Evolutionary conservation across 306 rosid genomes (phyloP).

Genomic region (Sindora glabra): DNA sequence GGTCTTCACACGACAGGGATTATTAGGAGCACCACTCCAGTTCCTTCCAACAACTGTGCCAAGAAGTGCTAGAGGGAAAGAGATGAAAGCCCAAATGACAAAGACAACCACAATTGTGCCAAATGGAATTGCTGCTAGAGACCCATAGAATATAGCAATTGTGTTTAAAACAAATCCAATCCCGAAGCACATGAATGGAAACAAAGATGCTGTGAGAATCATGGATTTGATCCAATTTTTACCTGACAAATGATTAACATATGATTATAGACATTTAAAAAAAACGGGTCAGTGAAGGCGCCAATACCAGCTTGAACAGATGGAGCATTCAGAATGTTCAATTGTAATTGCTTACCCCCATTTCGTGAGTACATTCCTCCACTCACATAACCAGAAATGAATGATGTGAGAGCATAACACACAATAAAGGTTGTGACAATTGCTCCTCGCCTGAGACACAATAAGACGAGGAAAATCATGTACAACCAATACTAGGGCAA

Average conservation of each 20-base stretch:
- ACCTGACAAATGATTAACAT: slow-evolving; percentile 40
- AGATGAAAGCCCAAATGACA: slow-evolving; percentile 97
- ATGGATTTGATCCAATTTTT: slow-evolving; percentile 96
- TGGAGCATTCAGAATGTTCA: slow-evolving; percentile 1
- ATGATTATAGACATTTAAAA: neutral
- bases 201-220: slow-evolving; percentile 95
- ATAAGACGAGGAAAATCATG: neutral
- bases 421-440: slow-evolving; percentile 97
- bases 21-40: slow-evolving; percentile 99
- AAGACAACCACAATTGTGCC: slow-evolving; percentile 98
- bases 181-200: slow-evolving; percentile 96
- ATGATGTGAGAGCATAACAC: slow-evolving; percentile 96
- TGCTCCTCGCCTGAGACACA: slow-evolving; percentile 84
- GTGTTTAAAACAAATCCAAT: slow-evolving; percentile 93
- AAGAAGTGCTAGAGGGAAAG: slow-evolving; percentile 98
- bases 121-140: slow-evolving; percentile 97
- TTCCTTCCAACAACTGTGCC: slow-evolving; percentile 99
- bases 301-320: slow-evolving; percentile 6
- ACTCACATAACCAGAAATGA: slow-evolving; percentile 97
- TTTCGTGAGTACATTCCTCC: slow-evolving; percentile 99
- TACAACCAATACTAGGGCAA: neutral
- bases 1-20: slow-evolving; percentile 98
- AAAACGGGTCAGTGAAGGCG: slow-evolving; percentile 2
- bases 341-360: slow-evolving; percentile 61
- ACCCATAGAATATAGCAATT: slow-evolving; percentile 92